Evolutionary conservation across 768 basidiomycete genomes (phyloP).

Genomic region (Chalciporus pseudorubinellus): DNA sequence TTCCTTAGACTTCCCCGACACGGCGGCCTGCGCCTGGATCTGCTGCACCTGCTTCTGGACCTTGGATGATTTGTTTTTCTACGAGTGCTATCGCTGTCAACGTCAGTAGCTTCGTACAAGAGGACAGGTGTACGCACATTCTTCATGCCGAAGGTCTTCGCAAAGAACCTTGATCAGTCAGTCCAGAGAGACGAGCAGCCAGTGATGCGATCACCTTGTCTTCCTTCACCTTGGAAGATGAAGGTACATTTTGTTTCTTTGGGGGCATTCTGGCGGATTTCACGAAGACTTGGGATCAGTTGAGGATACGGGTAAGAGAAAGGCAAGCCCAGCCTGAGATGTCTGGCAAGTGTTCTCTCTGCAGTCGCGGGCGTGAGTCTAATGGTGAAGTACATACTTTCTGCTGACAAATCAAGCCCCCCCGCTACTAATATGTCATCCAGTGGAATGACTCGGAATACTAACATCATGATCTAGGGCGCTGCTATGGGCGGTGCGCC

Average conservation of each 20-base stretch:
- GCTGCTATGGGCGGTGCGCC: neutral
- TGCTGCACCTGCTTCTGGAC: slow-evolving; percentile 83
- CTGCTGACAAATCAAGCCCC: neutral
- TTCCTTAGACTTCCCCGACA: slow-evolving; percentile 78
- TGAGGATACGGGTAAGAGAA: neutral
- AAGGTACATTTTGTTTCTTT: slow-evolving; percentile 62
- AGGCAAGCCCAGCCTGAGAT: neutral
- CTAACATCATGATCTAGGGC: neutral
- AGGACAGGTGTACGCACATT: slow-evolving; percentile 52
- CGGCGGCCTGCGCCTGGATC: slow-evolving; percentile 73
- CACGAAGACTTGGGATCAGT: neutral
- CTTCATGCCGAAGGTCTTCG: slow-evolving; percentile 85
- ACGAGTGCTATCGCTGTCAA: slow-evolving; percentile 9
- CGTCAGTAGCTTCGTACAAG: slow-evolving; percentile 6
- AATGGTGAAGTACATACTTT: too few relatives aligned
- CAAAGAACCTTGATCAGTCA: slow-evolving; percentile 30
- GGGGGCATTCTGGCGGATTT: slow-evolving; percentile 58
- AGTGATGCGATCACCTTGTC: slow-evolving; percentile 61
- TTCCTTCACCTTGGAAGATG: slow-evolving; percentile 70
- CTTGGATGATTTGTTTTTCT: slow-evolving; percentile 95
- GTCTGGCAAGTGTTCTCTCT: too few relatives aligned
- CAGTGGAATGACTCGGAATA: too few relatives aligned
- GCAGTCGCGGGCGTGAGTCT: too few relatives aligned
- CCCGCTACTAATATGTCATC: too few relatives aligned
- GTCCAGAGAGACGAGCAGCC: slow-evolving; percentile 10